Percentiles rank a stretch among this genome's conserved stretches.
Evolutionary conservation across 2,329 filamentous ascomycete species (phyloP).

Genomic region (Cordyceps javanica): DNA sequence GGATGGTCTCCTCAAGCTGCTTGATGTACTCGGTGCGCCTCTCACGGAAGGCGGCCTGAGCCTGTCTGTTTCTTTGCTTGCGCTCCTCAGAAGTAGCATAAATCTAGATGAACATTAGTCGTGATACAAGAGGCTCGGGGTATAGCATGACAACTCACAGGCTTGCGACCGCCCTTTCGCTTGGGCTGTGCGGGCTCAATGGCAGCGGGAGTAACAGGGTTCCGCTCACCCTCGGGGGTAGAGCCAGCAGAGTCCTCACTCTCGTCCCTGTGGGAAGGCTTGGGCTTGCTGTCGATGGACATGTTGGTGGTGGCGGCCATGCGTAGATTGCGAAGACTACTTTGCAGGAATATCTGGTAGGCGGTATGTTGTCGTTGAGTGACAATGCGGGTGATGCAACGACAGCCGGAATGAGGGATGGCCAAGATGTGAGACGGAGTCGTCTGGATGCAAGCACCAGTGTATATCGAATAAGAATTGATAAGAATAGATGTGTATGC

Average conservation of each 20-base stretch:
- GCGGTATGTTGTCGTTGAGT: not conserved
- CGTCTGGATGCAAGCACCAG: not conserved
- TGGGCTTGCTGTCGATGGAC: conserved; percentile 58
- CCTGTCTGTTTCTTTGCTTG: conserved; percentile 95
- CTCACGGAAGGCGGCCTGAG: conserved; percentile 94
- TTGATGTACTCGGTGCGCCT: conserved; percentile 98
- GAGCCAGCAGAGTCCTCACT: conserved; percentile 57
- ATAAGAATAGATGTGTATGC: not conserved
- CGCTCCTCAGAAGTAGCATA: conserved; percentile 98
- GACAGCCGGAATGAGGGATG: not conserved
- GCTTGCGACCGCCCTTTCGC: conserved; percentile 95
- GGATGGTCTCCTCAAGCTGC: conserved; percentile 94
- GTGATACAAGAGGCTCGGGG: conserved; percentile 51
- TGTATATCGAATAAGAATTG: not conserved
- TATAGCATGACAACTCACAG: conserved; percentile 59
- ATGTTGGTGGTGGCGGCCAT: conserved; percentile 64
- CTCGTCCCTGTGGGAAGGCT: conserved; percentile 37
- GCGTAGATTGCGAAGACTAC: conserved; percentile 27
- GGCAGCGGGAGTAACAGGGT: conserved; percentile 26
- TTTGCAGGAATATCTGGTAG: conserved; percentile 9
- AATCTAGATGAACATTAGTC: conserved; percentile 53
- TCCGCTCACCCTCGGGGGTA: conserved; percentile 51
- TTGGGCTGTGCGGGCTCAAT: conserved; percentile 65
- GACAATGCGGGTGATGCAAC: not conserved
- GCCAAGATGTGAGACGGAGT: not conserved